Conservation (phyloP, 1,139 yeast species). For the Kurtzmaniella quercitrusa region DNA sequence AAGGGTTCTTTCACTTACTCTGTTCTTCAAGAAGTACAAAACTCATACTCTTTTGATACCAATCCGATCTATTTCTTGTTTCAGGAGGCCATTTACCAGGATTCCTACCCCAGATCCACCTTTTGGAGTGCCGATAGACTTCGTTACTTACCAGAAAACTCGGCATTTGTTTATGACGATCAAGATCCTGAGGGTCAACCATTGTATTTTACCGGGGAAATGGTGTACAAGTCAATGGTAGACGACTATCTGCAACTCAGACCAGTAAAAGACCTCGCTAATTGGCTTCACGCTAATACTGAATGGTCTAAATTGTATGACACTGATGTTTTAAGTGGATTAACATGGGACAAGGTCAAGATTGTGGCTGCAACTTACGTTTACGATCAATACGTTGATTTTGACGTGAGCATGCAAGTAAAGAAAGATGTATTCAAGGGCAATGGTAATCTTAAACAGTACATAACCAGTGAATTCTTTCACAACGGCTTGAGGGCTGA, state of each 20-base stretch:
- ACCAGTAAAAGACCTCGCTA: constrained; percentile 37
- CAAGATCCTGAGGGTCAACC: constrained; percentile 12
- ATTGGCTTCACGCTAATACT: constrained; percentile 34
- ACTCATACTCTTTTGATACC: constrained; percentile 43
- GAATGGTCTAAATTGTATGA: constrained; percentile 45
- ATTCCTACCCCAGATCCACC: constrained; percentile 25
- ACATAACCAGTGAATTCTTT: constrained; percentile 47
- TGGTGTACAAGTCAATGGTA: constrained; percentile 49
- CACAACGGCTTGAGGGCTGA: constrained; percentile 49
- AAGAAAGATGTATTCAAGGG: constrained; percentile 25
- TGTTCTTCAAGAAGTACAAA: constrained; percentile 28
- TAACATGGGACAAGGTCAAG: constrained; percentile 37
- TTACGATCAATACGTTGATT: constrained; percentile 54
- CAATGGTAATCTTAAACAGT: constrained; percentile 34
- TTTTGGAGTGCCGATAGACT: constrained; percentile 49
- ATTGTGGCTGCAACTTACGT: constrained; percentile 49
- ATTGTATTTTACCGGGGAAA: constrained; percentile 54
- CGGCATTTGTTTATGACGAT: constrained; percentile 18
- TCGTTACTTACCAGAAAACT: constrained; percentile 24
- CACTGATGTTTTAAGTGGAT: constrained; percentile 20
- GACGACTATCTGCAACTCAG: constrained; percentile 43
- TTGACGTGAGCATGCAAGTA: constrained; percentile 33
- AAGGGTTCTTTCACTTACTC: constrained; percentile 32
- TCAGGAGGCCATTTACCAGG: constrained; percentile 56
- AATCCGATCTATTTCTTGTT: constrained; percentile 51